These are phyloP conservation scores for Yarrowia galli DNA, from an alignment of 1,139 yeast genomes.

Conservation along the genomic window DNA sequence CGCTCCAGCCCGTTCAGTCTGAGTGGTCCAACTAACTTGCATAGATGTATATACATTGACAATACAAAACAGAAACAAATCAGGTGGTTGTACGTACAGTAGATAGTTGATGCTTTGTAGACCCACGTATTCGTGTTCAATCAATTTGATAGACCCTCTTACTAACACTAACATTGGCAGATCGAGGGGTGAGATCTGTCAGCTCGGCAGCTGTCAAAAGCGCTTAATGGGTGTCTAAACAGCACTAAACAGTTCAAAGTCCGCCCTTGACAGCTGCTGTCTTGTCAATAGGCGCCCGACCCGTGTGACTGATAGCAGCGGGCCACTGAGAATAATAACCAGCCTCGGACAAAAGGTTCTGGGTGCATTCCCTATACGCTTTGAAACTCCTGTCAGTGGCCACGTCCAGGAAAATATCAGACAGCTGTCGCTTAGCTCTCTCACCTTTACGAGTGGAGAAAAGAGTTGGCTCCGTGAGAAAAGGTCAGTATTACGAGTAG, in stretches of 20 bases:
- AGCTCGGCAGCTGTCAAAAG: background rate
- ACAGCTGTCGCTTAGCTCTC: background rate
- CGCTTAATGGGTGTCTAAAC: background rate
- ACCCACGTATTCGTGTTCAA: no score
- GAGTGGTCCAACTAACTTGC: constrained; percentile 38
- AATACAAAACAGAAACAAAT: background rate
- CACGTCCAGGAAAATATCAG: background rate
- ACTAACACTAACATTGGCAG: no score
- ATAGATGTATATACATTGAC: constrained; percentile 29
- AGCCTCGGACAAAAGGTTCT: background rate
- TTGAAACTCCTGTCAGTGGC: background rate
- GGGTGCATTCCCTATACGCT: background rate
- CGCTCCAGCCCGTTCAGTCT: constrained; percentile 25
- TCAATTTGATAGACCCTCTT: no score
- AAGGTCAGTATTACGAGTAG: no score
- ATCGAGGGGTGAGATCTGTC: background rate
- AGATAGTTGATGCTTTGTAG: no score
- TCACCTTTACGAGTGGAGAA: background rate
- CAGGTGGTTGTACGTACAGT: no score
- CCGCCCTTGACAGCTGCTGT: background rate
- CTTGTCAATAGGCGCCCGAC: background rate
- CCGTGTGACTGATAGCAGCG: background rate
- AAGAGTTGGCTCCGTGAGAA: no score
- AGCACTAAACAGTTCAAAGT: background rate
- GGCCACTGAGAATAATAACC: background rate